Conservation (phyloP, 2,329 filamentous ascomycete genomes). For the Elsinoe arachidis region DNA sequence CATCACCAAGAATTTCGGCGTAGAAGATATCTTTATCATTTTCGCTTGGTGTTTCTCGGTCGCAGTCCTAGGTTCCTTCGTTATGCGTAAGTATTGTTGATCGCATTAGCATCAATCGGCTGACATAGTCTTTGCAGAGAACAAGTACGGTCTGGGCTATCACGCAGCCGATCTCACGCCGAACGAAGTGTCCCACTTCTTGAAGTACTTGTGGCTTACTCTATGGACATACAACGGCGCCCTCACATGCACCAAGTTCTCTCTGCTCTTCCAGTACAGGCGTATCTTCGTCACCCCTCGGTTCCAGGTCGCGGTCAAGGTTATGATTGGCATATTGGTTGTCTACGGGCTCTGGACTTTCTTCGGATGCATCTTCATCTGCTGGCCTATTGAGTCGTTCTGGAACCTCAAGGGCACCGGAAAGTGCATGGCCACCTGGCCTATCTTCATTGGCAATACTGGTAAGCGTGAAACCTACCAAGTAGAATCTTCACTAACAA, state of each 20-base stretch:
- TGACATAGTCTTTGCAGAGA: neutral
- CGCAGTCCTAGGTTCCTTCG: neutral
- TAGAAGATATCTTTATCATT: constrained; percentile 10
- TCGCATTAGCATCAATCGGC: neutral
- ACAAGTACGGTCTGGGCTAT: constrained; percentile 7
- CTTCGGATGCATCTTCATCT: constrained; percentile 34
- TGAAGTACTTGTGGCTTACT: constrained; percentile 17
- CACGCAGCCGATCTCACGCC: constrained; percentile 2
- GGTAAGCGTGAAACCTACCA: constrained; percentile 22
- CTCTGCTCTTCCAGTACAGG: constrained; percentile 40
- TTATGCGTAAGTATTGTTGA: neutral
- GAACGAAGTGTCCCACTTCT: neutral
- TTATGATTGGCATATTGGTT: constrained; percentile 27
- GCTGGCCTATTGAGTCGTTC: constrained; percentile 34
- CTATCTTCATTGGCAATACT: constrained; percentile 24
- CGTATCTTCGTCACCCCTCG: constrained; percentile 35
- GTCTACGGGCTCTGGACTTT: constrained; percentile 25
- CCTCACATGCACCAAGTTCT: constrained; percentile 34
- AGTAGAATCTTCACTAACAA: neutral
- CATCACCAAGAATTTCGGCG: constrained; percentile 6
- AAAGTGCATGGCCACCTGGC: constrained; percentile 33
- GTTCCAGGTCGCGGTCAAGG: constrained; percentile 36
- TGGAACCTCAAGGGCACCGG: constrained; percentile 28
- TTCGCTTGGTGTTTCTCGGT: constrained; percentile 2
- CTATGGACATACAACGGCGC: constrained; percentile 36